Conservation (phyloP, 164 flowering plant species). For the Aristolochia fimbriata region DNA sequence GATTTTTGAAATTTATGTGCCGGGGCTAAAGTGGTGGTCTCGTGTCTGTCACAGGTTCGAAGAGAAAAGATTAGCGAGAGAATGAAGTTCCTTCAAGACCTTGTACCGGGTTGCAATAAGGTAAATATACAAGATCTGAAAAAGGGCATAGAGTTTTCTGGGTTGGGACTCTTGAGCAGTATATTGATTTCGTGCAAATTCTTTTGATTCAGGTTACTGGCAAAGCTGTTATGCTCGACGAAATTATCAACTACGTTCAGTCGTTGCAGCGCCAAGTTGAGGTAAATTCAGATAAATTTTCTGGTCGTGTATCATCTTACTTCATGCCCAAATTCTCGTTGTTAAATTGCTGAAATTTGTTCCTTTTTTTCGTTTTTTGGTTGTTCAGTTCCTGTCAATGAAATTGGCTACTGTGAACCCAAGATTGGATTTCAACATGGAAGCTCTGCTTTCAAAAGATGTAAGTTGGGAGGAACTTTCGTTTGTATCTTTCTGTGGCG, state of each 20-base stretch:
- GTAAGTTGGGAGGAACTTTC: conserved; percentile 25
- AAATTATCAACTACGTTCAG: conserved; percentile 91
- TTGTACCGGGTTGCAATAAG: conserved; percentile 96
- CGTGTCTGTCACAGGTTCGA: conserved; percentile 41
- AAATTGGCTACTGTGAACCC: conserved; percentile 69
- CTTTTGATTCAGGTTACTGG: conserved; percentile 65
- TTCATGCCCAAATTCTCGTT: background rate
- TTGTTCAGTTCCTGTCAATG: conserved; percentile 76
- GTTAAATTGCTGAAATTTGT: background rate
- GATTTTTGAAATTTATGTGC: background rate
- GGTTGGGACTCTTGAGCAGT: too few relatives aligned
- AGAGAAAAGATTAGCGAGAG: conserved; percentile 93
- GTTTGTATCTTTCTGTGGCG: background rate
- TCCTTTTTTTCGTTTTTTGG: background rate
- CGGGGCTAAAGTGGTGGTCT: background rate
- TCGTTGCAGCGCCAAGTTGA: conserved; percentile 94
- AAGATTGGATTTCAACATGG: conserved; percentile 46
- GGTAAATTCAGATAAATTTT: conserved; percentile 31
- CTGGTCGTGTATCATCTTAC: background rate
- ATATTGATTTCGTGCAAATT: background rate
- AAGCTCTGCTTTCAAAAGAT: conserved; percentile 48
- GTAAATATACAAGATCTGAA: conserved; percentile 15
- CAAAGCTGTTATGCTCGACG: conserved; percentile 94
- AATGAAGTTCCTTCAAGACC: conserved; percentile 93
- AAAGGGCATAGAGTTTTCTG: background rate